Conservation (phyloP, 129 eudicot species). For the Lonicera japonica region DNA sequence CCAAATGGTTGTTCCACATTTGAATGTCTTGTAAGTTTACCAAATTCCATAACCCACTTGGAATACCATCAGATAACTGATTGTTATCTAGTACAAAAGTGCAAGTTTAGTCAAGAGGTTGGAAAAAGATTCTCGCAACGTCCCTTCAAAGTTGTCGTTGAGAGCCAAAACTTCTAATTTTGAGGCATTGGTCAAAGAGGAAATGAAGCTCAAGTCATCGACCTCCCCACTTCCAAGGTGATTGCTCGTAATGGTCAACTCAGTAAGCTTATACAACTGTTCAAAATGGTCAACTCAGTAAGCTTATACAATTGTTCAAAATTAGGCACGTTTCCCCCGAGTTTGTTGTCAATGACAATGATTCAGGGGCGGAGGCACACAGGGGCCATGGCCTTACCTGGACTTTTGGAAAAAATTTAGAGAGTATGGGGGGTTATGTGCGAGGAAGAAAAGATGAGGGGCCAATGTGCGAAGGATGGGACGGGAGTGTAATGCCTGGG, state of each 20-base stretch:
- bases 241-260: not conserved
- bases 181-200: slow-evolving; percentile 6
- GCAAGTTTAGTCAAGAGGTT: not conserved
- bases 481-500: too few species aligned
- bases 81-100: not conserved
- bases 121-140: not conserved
- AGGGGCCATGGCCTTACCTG: too few species aligned
- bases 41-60: not conserved
- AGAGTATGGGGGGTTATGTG: too few species aligned
- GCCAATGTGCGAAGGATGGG: too few species aligned
- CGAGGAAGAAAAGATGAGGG: too few species aligned
- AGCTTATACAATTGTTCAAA: slow-evolving; percentile 2
- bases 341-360: not conserved
- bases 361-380: too few species aligned
- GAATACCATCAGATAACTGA: not conserved
- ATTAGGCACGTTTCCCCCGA: slow-evolving; percentile 7
- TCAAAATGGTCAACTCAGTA: not conserved
- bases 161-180: not conserved
- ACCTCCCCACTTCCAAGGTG: slow-evolving; percentile 7
- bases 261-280: not conserved
- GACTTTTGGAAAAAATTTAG: too few species aligned
- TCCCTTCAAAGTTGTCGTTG: slow-evolving; percentile 4
- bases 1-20: not conserved
- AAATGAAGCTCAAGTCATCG: slow-evolving; percentile 7
- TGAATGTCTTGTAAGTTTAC: not conserved